These are phyloP conservation scores for Tricholoma furcatifolium DNA, from an alignment of 768 basidiomycete species.

Conservation along the genomic window DNA sequence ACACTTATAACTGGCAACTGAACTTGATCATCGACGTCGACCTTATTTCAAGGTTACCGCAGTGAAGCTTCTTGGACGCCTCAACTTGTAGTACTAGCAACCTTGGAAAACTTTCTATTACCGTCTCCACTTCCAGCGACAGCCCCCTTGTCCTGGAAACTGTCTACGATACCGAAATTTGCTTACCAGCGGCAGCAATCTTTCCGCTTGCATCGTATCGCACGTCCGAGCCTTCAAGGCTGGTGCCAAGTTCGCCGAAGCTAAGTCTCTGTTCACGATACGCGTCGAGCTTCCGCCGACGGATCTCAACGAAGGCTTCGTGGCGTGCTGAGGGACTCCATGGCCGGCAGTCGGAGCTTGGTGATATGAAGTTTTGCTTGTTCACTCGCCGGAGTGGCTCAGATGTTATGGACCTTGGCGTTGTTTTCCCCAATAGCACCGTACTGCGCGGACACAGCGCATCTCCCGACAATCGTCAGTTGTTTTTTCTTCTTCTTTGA, in stretches of 20 bases:
- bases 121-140: not conserved
- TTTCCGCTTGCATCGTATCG: not conserved
- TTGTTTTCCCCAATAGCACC: constrained; percentile 16
- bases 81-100: not conserved
- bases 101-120: not conserved
- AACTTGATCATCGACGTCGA: too few relatives aligned
- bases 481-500: not conserved
- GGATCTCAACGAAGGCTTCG: not conserved
- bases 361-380: constrained; percentile 22
- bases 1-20: too few relatives aligned
- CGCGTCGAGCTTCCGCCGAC: constrained; percentile 3
- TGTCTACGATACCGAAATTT: not conserved
- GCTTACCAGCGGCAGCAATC: not conserved
- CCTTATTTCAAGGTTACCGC: too few relatives aligned
- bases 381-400: constrained; percentile 15
- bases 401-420: constrained; percentile 7
- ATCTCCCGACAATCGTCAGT: constrained; percentile 17
- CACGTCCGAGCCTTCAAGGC: constrained; percentile 1
- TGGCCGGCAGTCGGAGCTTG: constrained; percentile 14
- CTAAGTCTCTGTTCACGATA: not conserved
- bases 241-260: too few relatives aligned
- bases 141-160: not conserved
- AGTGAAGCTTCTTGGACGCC: too few relatives aligned
- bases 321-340: not conserved
- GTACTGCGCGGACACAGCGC: constrained; percentile 17